Evolutionary conservation across 2,329 filamentous ascomycete genomes (phyloP).

Genomic region (Truncatella angustata): DNA sequence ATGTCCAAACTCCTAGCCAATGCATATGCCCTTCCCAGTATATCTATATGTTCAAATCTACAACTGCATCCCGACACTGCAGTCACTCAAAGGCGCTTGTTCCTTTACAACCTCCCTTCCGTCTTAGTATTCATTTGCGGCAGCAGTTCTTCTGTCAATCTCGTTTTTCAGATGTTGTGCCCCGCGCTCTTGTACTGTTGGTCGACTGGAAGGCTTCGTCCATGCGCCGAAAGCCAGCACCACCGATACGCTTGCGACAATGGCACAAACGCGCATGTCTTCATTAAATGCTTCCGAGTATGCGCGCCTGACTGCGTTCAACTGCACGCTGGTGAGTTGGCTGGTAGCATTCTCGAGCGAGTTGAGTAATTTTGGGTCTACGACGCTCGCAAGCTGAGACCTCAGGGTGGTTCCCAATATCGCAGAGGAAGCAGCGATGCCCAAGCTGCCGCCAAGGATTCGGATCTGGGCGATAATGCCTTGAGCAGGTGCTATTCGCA

Average conservation of each 20-base stretch:
- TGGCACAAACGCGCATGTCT: slow-evolving; percentile 46
- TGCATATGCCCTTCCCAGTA: too few species aligned
- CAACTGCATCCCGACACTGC: too few species aligned
- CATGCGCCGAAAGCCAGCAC: slow-evolving; percentile 39
- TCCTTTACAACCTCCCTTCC: too few species aligned
- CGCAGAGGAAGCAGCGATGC: slow-evolving; percentile 51
- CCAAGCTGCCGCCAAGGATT: slow-evolving; percentile 52
- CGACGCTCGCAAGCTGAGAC: slow-evolving; percentile 24
- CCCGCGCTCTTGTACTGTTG: slow-evolving; percentile 25
- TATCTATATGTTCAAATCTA: too few species aligned
- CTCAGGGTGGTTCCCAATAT: slow-evolving; percentile 36
- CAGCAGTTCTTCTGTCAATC: background rate
- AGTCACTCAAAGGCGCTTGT: too few species aligned
- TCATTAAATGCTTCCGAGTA: slow-evolving; percentile 44
- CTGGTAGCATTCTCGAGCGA: slow-evolving; percentile 14
- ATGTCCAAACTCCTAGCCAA: background rate
- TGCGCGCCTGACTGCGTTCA: slow-evolving; percentile 31
- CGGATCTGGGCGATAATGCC: slow-evolving; percentile 51
- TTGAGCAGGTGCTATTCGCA: slow-evolving; percentile 46
- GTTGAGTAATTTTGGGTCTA: slow-evolving; percentile 27
- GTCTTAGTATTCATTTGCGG: too few species aligned
- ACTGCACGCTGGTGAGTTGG: slow-evolving; percentile 26
- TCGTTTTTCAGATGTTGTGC: slow-evolving; percentile 23
- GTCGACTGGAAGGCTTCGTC: slow-evolving; percentile 25
- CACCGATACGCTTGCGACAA: slow-evolving; percentile 38